Base-by-base conservation (phyloP, 306 rosid species). In the Cajanus cajan region DNA sequence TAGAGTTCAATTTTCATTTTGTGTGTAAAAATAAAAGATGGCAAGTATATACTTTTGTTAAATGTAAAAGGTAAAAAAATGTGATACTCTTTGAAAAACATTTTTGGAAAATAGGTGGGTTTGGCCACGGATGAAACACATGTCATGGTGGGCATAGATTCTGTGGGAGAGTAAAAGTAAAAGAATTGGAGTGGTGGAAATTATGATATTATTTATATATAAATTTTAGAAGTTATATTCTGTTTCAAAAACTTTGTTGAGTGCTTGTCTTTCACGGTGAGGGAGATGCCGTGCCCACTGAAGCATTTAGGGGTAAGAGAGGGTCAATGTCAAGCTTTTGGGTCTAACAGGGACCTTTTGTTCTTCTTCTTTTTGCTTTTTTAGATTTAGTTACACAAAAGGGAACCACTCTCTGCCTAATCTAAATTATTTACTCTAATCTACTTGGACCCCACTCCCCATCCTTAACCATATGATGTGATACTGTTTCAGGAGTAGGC, bases 221-320 rank as follows among this genome's bases (percentile, higher is more conserved):
- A 9, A 24, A 0, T 14, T 48, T 48, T 28, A 3, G 2, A 28
- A 12, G 8, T n/a, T 48, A 5, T 8, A 36, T 39, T 63, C 39
- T 62, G 39, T 41, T 47, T 43, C 6, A 25, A 40, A 57, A 73
- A 68, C 28, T 48, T 67, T 68, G 7, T 1, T 15, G 25, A 79
- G 86, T 71, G 84, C 70, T 67, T 81, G 79, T 84, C 82, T 81
- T 77, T 79, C 79, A 72, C 14, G 36, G 36, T 34, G 72, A 78
- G 84, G 44, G 51, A 78, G 90, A 87, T 87, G 93, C 93, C 82
- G 85, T 73, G 90, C 79, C 93, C 89, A 89, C 89, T 76, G 8
- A 74, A 69, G 73, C 85, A 85, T 87, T 76, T 84, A 83, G 82
- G 80, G 78, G 28, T 40, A 63, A 71, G 64, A 34, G 14, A 82